Evolutionary conservation across 768 basidiomycete species (phyloP).

Genomic region (Lactifluus pinguis): DNA sequence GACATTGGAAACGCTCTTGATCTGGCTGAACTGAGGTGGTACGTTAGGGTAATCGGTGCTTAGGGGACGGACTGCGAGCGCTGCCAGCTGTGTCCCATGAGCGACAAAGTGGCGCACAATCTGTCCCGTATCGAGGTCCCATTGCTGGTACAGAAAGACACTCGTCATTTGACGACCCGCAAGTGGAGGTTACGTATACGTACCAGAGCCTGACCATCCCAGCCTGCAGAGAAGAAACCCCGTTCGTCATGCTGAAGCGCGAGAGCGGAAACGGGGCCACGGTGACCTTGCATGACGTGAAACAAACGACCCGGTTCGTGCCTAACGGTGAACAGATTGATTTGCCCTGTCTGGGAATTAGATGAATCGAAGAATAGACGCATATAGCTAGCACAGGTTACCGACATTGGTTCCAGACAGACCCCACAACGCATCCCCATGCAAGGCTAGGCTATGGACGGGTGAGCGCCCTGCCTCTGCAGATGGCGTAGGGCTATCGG

Average conservation of each 20-base stretch:
- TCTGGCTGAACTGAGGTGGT: slow-evolving; percentile 18
- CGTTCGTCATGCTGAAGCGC: slow-evolving; percentile 75
- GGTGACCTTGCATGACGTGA: slow-evolving; percentile 68
- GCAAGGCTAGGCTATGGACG: slow-evolving; percentile 86
- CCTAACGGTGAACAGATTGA: slow-evolving; percentile 88
- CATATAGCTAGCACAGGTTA: slow-evolving; percentile 24
- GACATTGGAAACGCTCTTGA: neutral
- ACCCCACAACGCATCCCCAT: slow-evolving; percentile 89
- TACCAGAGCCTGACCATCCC: slow-evolving; percentile 87
- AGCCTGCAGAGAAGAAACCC: slow-evolving; percentile 82
- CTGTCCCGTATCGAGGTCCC: slow-evolving; percentile 93
- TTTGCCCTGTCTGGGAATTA: slow-evolving; percentile 61
- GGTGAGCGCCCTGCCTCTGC: slow-evolving; percentile 37
- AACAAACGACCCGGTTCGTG: slow-evolving; percentile 80
- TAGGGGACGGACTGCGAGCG: slow-evolving; percentile 67
- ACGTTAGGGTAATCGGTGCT: slow-evolving; percentile 26
- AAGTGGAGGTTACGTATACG: slow-evolving; percentile 33
- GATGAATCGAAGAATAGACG: slow-evolving; percentile 7
- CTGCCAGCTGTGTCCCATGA: slow-evolving; percentile 79
- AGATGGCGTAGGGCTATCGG: slow-evolving; percentile 19
- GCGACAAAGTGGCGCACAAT: slow-evolving; percentile 65
- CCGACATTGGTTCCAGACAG: slow-evolving; percentile 78
- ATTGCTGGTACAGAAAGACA: slow-evolving; percentile 56
- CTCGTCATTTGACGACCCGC: neutral
- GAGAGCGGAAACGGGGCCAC: slow-evolving; percentile 78